Percentiles rank a stretch among this genome's conserved stretches.
These are phyloP conservation scores for Candida sanyaensis DNA, from an alignment of 1,139 yeast genomes.

Conservation along the genomic window DNA sequence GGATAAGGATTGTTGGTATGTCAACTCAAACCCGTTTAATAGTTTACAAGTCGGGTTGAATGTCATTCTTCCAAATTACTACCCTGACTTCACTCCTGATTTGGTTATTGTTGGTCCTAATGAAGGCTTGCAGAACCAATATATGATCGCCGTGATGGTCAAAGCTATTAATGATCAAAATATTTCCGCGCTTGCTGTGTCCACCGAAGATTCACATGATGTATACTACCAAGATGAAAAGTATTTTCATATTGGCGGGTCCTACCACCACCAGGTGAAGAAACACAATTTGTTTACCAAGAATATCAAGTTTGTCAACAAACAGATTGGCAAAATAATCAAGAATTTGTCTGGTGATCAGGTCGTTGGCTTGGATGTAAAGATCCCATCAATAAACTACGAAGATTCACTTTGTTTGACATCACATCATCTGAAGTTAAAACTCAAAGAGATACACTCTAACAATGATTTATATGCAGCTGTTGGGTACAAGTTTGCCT, in stretches of 20 bases:
- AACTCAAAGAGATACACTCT: not conserved
- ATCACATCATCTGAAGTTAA: slow-evolving; percentile 12
- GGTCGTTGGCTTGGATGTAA: slow-evolving; percentile 23
- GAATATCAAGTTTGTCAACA: slow-evolving; percentile 28
- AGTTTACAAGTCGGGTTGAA: slow-evolving; percentile 34
- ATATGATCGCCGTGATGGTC: slow-evolving; percentile 15
- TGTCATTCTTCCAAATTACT: slow-evolving; percentile 31
- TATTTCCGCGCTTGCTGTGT: slow-evolving; percentile 29
- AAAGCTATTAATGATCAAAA: slow-evolving; percentile 15
- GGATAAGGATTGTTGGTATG: slow-evolving; percentile 39
- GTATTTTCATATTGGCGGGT: slow-evolving; percentile 9
- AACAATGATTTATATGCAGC: not conserved
- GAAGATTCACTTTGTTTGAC: slow-evolving; percentile 28
- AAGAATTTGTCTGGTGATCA: slow-evolving; percentile 13
- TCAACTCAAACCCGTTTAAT: slow-evolving; percentile 34
- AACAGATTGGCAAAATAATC: slow-evolving; percentile 22
- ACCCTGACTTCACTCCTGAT: slow-evolving; percentile 34
- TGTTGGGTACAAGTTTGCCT: not conserved
- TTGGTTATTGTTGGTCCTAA: slow-evolving; percentile 44
- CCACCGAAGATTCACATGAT: slow-evolving; percentile 30
- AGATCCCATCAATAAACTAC: slow-evolving; percentile 35
- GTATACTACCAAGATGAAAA: slow-evolving; percentile 36
- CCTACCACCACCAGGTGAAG: slow-evolving; percentile 11
- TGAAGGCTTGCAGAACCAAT: slow-evolving; percentile 23
- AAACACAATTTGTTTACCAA: slow-evolving; percentile 27